These are phyloP conservation scores for Globisporangium splendens DNA, from an alignment of 352 stramenopile genomes.

Conservation along the genomic window DNA sequence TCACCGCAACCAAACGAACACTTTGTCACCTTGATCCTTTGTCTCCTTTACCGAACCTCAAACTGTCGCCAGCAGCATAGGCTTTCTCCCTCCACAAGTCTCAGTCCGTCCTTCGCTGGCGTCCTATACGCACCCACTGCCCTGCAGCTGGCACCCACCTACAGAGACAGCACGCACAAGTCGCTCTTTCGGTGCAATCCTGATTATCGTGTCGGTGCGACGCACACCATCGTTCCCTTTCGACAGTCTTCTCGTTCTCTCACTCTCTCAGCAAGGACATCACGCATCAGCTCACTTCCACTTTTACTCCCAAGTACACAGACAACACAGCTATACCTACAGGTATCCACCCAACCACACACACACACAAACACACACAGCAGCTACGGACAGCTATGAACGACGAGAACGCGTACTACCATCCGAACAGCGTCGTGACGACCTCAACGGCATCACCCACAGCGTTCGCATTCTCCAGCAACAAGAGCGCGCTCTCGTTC, in stretches of 20 bases:
- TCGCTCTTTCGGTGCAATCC: not conserved
- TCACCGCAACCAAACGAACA: too few relatives aligned
- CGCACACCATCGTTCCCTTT: not conserved
- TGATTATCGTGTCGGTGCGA: too few relatives aligned
- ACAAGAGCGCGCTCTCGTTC: slow-evolving; percentile 10
- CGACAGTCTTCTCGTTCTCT: too few relatives aligned
- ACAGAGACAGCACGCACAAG: not conserved
- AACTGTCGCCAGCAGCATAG: too few relatives aligned
- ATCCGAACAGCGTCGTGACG: not conserved
- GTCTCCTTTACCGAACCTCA: too few relatives aligned
- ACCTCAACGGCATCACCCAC: not conserved
- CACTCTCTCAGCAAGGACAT: too few relatives aligned
- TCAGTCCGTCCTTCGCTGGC: too few relatives aligned
- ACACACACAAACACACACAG: too few relatives aligned
- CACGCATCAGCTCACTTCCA: not conserved
- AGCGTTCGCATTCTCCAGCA: not conserved
- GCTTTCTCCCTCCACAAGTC: not conserved
- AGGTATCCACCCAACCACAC: too few relatives aligned
- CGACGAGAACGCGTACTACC: slow-evolving; percentile 5
- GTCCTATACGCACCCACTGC: too few relatives aligned
- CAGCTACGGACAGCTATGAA: too few relatives aligned
- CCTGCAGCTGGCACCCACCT: not conserved
- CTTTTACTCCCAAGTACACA: not conserved
- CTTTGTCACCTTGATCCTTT: too few relatives aligned
- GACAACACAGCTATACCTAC: not conserved